Conservation (phyloP, 805 yeast species). For the Henningerozyma blattae region DNA sequence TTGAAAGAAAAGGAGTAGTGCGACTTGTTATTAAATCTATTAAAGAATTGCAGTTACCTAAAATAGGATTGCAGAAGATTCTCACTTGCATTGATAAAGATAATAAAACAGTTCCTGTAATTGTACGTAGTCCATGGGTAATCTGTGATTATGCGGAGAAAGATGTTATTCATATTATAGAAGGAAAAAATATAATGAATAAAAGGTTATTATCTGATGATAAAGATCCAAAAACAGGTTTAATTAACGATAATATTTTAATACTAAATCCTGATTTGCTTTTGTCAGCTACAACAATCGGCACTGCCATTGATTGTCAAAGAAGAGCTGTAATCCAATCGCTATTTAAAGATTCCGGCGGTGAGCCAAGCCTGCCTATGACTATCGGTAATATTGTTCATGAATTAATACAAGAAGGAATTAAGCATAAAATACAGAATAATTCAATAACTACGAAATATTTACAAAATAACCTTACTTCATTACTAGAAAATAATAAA, state of each 20-base stretch:
- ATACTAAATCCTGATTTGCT: slow-evolving; percentile 77
- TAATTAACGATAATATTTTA: slow-evolving; percentile 41
- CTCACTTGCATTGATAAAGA: slow-evolving; percentile 37
- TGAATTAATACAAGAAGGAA: slow-evolving; percentile 44
- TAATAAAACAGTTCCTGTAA: slow-evolving; percentile 27
- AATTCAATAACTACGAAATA: slow-evolving; percentile 18
- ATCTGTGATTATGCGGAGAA: slow-evolving; percentile 34
- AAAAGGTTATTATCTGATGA: slow-evolving; percentile 21
- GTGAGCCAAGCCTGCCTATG: slow-evolving; percentile 51
- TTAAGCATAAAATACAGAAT: slow-evolving; percentile 24
- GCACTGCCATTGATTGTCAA: slow-evolving; percentile 64
- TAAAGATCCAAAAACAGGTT: slow-evolving; percentile 15
- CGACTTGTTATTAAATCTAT: slow-evolving; percentile 17
- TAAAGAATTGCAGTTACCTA: slow-evolving; percentile 10
- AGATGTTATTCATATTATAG: slow-evolving; percentile 54
- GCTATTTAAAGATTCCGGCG: slow-evolving; percentile 43
- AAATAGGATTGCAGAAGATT: slow-evolving; percentile 35
- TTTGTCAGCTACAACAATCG: slow-evolving; percentile 69
- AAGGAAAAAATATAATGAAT: slow-evolving; percentile 24
- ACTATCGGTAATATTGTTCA: slow-evolving; percentile 80
- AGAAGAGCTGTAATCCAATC: slow-evolving; percentile 55
- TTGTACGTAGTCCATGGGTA: slow-evolving; percentile 53
- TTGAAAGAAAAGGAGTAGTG: slow-evolving; percentile 32
- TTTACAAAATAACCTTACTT: slow-evolving; percentile 26
- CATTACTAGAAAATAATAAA: slow-evolving; percentile 30